Evolutionary conservation across 805 yeast species (phyloP), one percentile per base, ranked within the genome.

Genomic region (Brettanomyces nanus): DNA sequence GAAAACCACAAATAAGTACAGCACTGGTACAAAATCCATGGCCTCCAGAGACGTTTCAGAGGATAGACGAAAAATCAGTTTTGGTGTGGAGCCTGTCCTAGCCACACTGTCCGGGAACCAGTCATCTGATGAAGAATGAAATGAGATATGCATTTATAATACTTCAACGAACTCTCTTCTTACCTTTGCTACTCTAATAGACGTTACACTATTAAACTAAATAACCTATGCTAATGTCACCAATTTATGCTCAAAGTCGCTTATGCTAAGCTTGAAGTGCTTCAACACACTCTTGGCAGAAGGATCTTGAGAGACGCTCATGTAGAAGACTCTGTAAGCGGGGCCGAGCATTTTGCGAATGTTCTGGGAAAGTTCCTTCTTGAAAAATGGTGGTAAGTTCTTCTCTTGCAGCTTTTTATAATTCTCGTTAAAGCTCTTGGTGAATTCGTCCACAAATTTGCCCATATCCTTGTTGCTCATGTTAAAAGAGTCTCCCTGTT

Each of bases 401-500:
- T 69, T 70, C 35, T 69, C 68, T 49, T 76, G 79, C 53, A 83
- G 84, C 40, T 71, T 76, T 22, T 69, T 69, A 19, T 81, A 71
- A 25, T 89, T 73, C 25, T 75, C 84, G 38, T 92, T 97, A 54
- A 92, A 84, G 31, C 80, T 80, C 21, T 74, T 75, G 55, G 89
- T 90, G 63, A 90, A 92, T 42, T 72, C 79, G 38, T 57, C 62
- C 19, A 56, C 47, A 32, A 58, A 49, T 45, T 73, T 75, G 62
- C 85, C 86, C 52, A 85, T 76, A 43, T 92, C 96, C 52, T 90
- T 92, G 47, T 84, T 82, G n/a, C 77, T 75, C 48, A 58, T 46
- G 22, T 54, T 51, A 31, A 63, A 57, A 37, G 67, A 66, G 19
- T 77, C 69, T 10, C 44, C 42, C 30, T 74, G 69, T 22, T 77